These are phyloP conservation scores for Fraxinus americana DNA, from an alignment of 257 asterid species.

Conservation along the genomic window DNA sequence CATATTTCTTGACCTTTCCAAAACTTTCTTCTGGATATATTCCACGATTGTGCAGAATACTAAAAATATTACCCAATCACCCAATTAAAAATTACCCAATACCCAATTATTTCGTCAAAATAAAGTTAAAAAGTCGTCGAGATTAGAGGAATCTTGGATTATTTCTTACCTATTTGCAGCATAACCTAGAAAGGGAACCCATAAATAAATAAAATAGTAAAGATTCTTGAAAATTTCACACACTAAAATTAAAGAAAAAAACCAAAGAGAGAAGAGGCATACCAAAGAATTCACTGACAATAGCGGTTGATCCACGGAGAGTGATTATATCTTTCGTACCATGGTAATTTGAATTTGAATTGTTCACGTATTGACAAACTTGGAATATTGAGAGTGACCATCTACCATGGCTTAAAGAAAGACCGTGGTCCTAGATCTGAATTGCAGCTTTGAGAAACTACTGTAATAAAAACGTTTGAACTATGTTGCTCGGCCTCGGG, in stretches of 20 bases:
- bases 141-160: neutral
- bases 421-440: too few relatives aligned
- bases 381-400: too few relatives aligned
- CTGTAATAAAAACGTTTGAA: too few relatives aligned
- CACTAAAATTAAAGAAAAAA: neutral
- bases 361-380: too few relatives aligned
- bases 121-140: neutral
- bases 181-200: constrained; percentile 56
- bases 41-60: constrained; percentile 85
- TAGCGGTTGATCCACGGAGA: constrained; percentile 92
- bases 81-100: constrained; percentile 5
- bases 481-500: too few relatives aligned
- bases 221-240: neutral
- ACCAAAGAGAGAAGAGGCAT: neutral
- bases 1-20: constrained; percentile 86
- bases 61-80: constrained; percentile 16
- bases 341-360: too few relatives aligned
- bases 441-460: too few relatives aligned
- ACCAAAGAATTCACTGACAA: constrained; percentile 92
- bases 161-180: constrained; percentile 79
- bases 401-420: too few relatives aligned
- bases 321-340: constrained; percentile 89
- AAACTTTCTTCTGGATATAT: constrained; percentile 93
- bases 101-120: constrained; percentile 21
- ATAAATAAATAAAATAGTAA: constrained; percentile 25